These are phyloP conservation scores for Pseudogymnoascus sp. DNA, from an alignment of 2,329 filamentous ascomycete species.

Conservation along the genomic window DNA sequence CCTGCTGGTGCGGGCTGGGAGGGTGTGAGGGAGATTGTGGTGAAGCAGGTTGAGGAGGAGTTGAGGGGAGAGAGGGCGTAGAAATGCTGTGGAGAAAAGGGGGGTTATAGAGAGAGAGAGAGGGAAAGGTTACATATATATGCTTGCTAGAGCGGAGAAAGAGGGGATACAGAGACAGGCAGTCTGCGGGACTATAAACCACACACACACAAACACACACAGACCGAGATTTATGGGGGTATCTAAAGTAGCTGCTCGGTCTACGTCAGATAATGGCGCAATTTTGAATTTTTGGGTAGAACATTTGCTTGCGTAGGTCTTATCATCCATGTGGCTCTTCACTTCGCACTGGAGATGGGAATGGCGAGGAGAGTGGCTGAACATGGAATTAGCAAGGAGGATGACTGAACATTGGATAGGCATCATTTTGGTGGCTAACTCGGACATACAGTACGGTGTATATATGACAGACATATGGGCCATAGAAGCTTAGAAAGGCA, in stretches of 20 bases:
- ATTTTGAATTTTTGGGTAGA: conserved; percentile 6
- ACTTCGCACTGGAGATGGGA: not conserved
- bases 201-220: not conserved
- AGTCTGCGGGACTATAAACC: not conserved
- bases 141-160: not conserved
- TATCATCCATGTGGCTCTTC: not conserved
- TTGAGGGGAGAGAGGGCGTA: conserved; percentile 27
- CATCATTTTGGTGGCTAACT: not conserved
- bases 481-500: no score
- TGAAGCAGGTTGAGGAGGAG: conserved; percentile 61
- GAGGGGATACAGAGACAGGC: not conserved
- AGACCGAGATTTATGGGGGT: not conserved
- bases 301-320: not conserved
- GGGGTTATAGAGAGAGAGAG: not conserved
- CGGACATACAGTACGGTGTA: not conserved
- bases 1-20: conserved; percentile 59
- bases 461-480: not conserved
- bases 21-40: conserved; percentile 66
- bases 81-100: not conserved
- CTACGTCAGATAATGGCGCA: conserved; percentile 4
- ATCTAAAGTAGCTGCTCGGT: conserved; percentile 6
- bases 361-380: not conserved
- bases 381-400: no score
- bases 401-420: not conserved
- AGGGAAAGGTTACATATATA: not conserved